These are phyloP conservation scores for Alternaria sp. DNA, from an alignment of 2,329 filamentous ascomycete genomes.

Conservation along the genomic window DNA sequence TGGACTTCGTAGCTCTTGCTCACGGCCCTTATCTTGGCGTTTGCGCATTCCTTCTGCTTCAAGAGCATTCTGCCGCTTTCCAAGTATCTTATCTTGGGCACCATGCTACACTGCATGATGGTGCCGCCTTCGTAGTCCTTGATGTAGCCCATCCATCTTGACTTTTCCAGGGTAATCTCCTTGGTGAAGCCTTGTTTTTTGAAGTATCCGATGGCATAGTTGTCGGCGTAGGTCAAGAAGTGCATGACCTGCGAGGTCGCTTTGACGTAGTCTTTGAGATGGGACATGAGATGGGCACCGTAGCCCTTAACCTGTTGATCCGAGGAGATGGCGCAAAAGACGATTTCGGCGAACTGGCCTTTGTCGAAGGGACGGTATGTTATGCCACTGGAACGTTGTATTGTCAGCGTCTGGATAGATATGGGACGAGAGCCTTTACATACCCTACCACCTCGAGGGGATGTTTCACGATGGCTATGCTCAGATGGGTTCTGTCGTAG, in stretches of 20 bases:
- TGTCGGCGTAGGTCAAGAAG: conserved; percentile 97
- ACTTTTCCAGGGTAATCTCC: conserved; percentile 89
- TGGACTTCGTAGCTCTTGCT: conserved; percentile 89
- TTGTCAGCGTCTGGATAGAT: neutral
- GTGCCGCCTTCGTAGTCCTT: conserved; percentile 99
- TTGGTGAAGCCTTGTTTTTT: conserved; percentile 99
- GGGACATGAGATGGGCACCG: conserved; percentile 96
- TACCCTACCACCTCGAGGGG: conserved; percentile 86
- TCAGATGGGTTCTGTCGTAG: conserved; percentile 94
- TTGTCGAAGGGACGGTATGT: conserved; percentile 94
- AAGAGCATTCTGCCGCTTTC: conserved; percentile 92
- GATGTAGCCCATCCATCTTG: conserved; percentile 99
- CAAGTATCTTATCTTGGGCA: conserved; percentile 91
- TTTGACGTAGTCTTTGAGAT: conserved; percentile 97
- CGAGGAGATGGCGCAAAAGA: conserved; percentile 96
- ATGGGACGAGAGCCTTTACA: conserved; percentile 20
- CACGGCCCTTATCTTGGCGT: conserved; percentile 92
- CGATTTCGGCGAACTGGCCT: conserved; percentile 94
- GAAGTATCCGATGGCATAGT: conserved; percentile 98
- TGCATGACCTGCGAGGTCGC: conserved; percentile 97
- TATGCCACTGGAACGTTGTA: conserved; percentile 70
- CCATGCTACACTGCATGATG: conserved; percentile 99
- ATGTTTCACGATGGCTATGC: conserved; percentile 96
- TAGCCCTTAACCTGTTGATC: conserved; percentile 99
- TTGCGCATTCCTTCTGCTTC: conserved; percentile 95